phyloP scores from a whole-genome alignment of 2,329 filamentous ascomycete species.

The Colletotrichum tanaceti region DNA sequence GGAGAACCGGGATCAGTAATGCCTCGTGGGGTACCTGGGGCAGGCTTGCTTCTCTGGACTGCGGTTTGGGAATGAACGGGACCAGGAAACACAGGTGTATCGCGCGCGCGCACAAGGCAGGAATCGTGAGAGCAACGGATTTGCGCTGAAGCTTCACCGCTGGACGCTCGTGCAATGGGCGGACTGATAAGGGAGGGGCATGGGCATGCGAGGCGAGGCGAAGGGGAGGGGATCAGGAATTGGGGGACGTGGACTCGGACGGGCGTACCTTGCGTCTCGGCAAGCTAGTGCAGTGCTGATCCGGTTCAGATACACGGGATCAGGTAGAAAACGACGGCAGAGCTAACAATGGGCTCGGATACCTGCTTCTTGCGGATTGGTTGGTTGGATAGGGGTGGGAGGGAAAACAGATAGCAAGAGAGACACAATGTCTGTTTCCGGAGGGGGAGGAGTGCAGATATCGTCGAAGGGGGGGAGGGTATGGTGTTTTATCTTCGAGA shows the following conservation, averaged over 20 bases:
- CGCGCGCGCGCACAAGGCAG: constrained; percentile 22
- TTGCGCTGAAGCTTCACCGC: constrained; percentile 40
- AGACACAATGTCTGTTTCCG: constrained; percentile 31
- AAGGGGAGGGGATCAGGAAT: constrained; percentile 4
- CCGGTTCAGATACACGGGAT: constrained; percentile 40
- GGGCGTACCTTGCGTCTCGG: constrained; percentile 41
- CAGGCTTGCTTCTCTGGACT: constrained; percentile 25
- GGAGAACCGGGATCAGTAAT: constrained; percentile 26
- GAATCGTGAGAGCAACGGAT: constrained; percentile 32
- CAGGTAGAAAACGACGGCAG: constrained; percentile 29
- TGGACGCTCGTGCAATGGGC: constrained; percentile 35
- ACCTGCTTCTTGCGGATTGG: constrained; percentile 31
- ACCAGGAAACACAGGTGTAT: constrained; percentile 13
- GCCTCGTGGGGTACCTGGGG: constrained; percentile 21
- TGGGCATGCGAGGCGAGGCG: constrained; percentile 18
- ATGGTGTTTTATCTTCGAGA: constrained; percentile 21
- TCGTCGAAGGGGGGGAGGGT: constrained; percentile 19
- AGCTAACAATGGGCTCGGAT: constrained; percentile 38
- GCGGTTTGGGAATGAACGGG: constrained; percentile 19
- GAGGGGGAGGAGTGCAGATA: constrained; percentile 38
- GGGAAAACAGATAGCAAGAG: constrained; percentile 16
- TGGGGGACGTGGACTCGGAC: constrained; percentile 28
- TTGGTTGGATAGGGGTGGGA: constrained; percentile 13
- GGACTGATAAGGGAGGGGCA: constrained; percentile 39
- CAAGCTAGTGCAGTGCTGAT: constrained; percentile 39